These are phyloP conservation scores for Isatis lusitanica DNA, from an alignment of 441 rosid species.

Conservation along the genomic window DNA sequence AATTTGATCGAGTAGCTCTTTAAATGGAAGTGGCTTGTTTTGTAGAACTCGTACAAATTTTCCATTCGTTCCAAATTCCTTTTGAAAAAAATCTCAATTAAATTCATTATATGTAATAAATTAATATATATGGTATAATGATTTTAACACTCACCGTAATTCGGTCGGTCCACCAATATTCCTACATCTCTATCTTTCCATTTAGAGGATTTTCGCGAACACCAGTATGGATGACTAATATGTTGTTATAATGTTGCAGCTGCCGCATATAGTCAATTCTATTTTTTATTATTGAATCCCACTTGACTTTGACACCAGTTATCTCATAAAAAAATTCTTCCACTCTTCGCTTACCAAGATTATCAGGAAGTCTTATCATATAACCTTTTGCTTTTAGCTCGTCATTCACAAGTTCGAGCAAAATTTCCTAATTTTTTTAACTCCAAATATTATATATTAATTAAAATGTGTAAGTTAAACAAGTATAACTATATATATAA, in stretches of 20 bases:
- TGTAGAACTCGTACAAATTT: too few relatives aligned
- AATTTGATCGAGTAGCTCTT: too few relatives aligned
- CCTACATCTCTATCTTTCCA: too few relatives aligned
- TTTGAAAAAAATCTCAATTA: neutral
- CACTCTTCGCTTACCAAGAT: neutral
- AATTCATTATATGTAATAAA: too few relatives aligned
- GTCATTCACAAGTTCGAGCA: neutral
- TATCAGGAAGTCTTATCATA: neutral
- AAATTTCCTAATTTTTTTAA: neutral
- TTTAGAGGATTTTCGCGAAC: too few relatives aligned
- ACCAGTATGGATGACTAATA: neutral
- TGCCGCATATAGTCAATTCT: neutral
- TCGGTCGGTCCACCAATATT: too few relatives aligned
- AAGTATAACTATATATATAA: too few relatives aligned
- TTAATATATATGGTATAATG: too few relatives aligned
- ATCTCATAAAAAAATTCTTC: neutral
- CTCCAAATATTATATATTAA: too few relatives aligned
- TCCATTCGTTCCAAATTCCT: too few relatives aligned
- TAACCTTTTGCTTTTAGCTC: neutral
- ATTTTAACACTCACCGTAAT: neutral
- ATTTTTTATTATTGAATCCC: neutral
- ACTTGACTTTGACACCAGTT: neutral
- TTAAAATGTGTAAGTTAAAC: too few relatives aligned
- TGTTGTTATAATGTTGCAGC: neutral
- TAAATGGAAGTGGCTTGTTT: too few relatives aligned